A percentile compares a stretch with the other conserved stretches of the same genome.
Evolutionary conservation across 2,329 filamentous ascomycete species (phyloP).

Genomic region (Byssochlamys sp.): DNA sequence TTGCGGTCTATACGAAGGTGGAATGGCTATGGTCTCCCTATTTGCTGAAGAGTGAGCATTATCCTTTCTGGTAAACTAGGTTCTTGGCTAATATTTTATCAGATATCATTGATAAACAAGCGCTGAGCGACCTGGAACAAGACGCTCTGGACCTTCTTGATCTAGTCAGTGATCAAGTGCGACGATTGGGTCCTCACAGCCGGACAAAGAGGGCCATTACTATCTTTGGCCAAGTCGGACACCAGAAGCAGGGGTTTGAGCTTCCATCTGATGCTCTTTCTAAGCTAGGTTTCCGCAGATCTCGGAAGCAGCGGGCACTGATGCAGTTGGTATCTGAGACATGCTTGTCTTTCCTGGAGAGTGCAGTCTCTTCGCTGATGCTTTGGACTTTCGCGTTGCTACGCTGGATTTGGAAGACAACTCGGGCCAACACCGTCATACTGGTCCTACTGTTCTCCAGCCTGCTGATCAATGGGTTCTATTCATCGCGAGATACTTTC

Average conservation of each 20-base stretch:
- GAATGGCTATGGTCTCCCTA: conserved; percentile 66
- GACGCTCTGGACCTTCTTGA: conserved; percentile 42
- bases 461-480: conserved; percentile 60
- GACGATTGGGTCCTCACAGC: conserved; percentile 36
- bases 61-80: neutral
- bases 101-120: conserved; percentile 52
- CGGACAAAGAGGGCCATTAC: conserved; percentile 41
- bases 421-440: conserved; percentile 65
- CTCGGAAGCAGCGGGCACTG: conserved; percentile 52
- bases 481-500: conserved; percentile 62
- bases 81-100: conserved; percentile 6
- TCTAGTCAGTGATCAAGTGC: conserved; percentile 41
- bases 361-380: conserved; percentile 63
- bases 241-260: conserved; percentile 31
- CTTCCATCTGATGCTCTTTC: conserved; percentile 26
- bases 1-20: conserved; percentile 78
- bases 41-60: conserved; percentile 32
- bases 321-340: conserved; percentile 64
- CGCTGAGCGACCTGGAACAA: conserved; percentile 56
- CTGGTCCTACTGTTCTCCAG: conserved; percentile 61
- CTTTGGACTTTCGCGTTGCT: conserved; percentile 63
- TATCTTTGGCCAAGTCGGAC: conserved; percentile 41
- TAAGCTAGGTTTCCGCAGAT: conserved; percentile 40
- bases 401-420: conserved; percentile 56
- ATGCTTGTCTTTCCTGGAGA: conserved; percentile 62